Conservation (phyloP, 2,329 filamentous ascomycete species). For the Diaporthe sp. region DNA sequence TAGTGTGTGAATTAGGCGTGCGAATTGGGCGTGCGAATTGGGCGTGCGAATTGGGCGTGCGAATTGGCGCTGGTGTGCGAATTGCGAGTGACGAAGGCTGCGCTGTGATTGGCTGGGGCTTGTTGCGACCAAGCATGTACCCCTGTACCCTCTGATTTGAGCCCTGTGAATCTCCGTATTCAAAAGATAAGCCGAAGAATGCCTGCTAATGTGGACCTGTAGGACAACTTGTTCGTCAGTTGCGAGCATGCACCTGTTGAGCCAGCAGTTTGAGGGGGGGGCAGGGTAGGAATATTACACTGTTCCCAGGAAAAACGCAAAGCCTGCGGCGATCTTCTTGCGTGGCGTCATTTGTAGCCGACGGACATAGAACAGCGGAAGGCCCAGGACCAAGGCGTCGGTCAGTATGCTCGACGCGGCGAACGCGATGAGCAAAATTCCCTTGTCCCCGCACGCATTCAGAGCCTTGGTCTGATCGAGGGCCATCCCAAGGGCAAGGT, state of each 20-base stretch:
- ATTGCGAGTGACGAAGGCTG: too few species aligned
- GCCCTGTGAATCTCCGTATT: too few species aligned
- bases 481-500: neutral
- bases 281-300: neutral
- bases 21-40: too few species aligned
- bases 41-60: too few species aligned
- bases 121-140: too few species aligned
- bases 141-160: too few species aligned
- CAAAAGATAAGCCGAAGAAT: neutral
- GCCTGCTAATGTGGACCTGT: neutral
- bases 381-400: neutral
- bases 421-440: neutral
- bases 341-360: neutral
- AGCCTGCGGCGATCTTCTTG: neutral
- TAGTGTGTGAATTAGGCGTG: too few species aligned
- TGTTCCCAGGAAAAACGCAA: neutral
- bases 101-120: too few species aligned
- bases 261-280: neutral
- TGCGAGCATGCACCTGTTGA: too few species aligned
- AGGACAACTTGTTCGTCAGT: neutral
- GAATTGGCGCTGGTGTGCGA: too few species aligned
- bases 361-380: neutral
- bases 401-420: neutral
- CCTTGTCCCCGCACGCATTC: neutral
- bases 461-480: neutral